Base-by-base conservation (phyloP, 176 grass and related monocot genomes). In the Poa pratensis region DNA sequence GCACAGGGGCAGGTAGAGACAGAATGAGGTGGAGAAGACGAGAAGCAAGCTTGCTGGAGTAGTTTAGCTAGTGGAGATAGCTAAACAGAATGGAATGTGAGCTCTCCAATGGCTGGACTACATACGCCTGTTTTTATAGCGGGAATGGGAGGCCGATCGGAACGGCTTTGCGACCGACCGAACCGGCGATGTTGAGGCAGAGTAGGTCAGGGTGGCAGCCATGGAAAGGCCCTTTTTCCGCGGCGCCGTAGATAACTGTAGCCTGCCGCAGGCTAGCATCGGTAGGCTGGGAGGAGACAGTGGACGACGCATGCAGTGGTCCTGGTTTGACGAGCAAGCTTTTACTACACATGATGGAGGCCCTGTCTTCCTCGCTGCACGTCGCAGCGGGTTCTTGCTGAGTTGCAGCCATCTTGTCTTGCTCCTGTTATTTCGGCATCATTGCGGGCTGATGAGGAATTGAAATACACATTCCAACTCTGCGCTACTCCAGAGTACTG, bases 341-440 rank as follows among this genome's bases (percentile, higher is more conserved):
- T 79, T 79, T 79, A 62, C 5, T 79, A 37, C 54, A 9, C 32
- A 7, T 2, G 46, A 57, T n/a, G 19, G 19, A 20, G 73, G 34
- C n/a, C n/a, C 15, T 58, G n/a, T n/a, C n/a, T 37, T 24, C 24
- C 14, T 37, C 13, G 9, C 35, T 16, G 34, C 35, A 40, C 8
- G 19, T 45, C 3, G 39, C 12, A 6, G 40, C 69, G 66, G 66
- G 19, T 69, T 50, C n/a, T 17, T 53, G 48, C 67, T 43, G 67
- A 32, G 16, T 32, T 16, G 26, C 48, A 19, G 37, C 9, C 26
- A 15, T 34, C 45, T 4, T 26, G 59, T n/a, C 48, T 48, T 2
- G 49, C 1, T 20, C 27, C 11, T 50, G 71, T 83, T 74, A 75
- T 75, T 75, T 74, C 27, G 55, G 82, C 26, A 83, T 63, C 40